phyloP scores from a whole-genome alignment of 2,329 filamentous ascomycete species.

The Blastomyces gilchristii region DNA sequence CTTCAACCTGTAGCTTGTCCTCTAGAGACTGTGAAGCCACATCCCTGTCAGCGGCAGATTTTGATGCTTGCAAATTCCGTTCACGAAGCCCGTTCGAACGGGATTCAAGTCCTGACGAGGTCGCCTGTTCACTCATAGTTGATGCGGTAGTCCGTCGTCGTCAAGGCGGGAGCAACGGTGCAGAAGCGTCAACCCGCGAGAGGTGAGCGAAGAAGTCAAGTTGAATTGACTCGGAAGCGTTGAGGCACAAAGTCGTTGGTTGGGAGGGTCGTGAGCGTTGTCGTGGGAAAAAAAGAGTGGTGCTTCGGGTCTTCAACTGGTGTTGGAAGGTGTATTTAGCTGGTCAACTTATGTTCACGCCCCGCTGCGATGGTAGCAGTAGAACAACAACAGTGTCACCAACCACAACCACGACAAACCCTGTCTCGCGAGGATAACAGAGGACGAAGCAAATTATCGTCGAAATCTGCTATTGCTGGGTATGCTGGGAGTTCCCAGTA shows the following conservation, averaged over 20 bases:
- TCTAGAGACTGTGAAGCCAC: constrained; percentile 38
- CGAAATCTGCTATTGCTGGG: neutral
- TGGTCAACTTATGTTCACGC: neutral
- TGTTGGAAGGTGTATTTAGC: neutral
- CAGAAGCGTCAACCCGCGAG: constrained; percentile 3
- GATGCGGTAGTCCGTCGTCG: neutral
- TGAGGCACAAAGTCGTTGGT: neutral
- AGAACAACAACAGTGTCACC: neutral
- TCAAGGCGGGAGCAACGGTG: constrained; percentile 6
- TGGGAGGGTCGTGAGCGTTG: neutral
- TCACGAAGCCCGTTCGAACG: constrained; percentile 38
- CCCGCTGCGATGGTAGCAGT: neutral
- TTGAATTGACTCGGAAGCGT: constrained; percentile 13
- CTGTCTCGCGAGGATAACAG: neutral
- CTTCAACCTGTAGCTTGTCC: constrained; percentile 14
- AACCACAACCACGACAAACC: neutral
- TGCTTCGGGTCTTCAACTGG: neutral
- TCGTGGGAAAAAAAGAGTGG: neutral
- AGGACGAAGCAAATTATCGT: neutral
- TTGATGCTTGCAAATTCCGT: constrained; percentile 30
- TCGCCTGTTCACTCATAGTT: constrained; percentile 28
- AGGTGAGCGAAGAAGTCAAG: constrained; percentile 10
- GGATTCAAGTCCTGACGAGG: constrained; percentile 28
- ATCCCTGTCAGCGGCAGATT: constrained; percentile 33
- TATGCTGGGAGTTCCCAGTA: neutral